Conservation (phyloP, 495 filamentous ascomycete species). For the Xylona heveae region DNA sequence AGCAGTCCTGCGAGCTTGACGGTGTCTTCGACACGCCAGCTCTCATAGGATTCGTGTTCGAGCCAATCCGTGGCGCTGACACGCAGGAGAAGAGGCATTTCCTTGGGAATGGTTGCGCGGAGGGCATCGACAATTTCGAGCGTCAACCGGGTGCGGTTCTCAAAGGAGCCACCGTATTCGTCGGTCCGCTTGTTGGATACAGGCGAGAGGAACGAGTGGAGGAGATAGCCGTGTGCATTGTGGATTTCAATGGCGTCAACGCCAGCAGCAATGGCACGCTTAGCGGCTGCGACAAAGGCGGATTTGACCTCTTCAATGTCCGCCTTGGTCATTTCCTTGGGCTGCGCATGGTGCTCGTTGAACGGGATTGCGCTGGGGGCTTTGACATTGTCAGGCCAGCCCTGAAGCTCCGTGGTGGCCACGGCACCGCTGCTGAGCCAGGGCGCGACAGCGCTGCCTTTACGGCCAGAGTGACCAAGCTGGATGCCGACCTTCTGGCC, state of each 20-base stretch:
- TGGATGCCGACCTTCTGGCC: constrained; percentile 53
- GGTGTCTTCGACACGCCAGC: constrained; percentile 44
- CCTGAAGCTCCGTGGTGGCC: constrained; percentile 31
- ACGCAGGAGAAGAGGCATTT: constrained; percentile 45
- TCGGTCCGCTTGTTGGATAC: constrained; percentile 20
- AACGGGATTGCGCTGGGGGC: constrained; percentile 33
- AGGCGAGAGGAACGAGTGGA: constrained; percentile 17
- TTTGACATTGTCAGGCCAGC: constrained; percentile 38
- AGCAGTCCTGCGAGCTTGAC: constrained; percentile 40
- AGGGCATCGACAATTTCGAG: constrained; percentile 14
- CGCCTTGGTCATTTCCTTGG: constrained; percentile 28
- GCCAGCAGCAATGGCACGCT: constrained; percentile 32
- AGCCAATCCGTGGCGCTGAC: constrained; percentile 37
- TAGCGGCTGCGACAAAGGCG: constrained; percentile 29
- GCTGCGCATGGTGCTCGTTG: constrained; percentile 24
- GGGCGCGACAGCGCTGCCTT: constrained; percentile 44
- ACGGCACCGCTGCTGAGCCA: constrained; percentile 30
- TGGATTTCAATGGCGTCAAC: constrained; percentile 37
- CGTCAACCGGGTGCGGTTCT: constrained; percentile 18
- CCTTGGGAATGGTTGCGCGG: constrained; percentile 6
- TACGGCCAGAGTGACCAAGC: constrained; percentile 58
- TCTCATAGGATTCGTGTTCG: constrained; percentile 13
- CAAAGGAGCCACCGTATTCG: constrained; percentile 21
- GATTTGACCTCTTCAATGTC: constrained; percentile 36
- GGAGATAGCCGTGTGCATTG: constrained; percentile 25